Evolutionary conservation across 371 early-diverging fungal species (phyloP), one percentile per base, ranked within the genome.

Genomic region (Mucor saturninus): DNA sequence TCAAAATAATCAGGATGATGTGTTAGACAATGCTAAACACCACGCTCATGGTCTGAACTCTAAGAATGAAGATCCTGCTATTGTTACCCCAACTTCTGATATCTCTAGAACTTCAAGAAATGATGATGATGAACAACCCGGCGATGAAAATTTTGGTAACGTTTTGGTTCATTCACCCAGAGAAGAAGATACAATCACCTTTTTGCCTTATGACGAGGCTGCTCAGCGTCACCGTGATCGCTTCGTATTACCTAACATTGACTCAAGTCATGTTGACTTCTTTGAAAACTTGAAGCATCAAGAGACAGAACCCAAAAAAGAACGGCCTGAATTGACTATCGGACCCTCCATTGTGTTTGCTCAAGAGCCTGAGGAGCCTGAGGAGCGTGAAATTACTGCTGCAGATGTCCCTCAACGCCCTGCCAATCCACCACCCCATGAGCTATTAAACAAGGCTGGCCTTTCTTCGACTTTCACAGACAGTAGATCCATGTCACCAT

Each of bases 391-490:
- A 42, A 38, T 26, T n/a, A 31, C 28, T 38, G 39, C 14, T 0
- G 26, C 55, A 32, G 63, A 62, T 53, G 59, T 65, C 11, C 76
- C 73, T 14, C 51, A 57, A 35, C 66, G 73, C 40, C 76, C 73
- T 32, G 54, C 66, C 0, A 76, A 68, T 37, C 73, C 68, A 43
- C 73, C 73, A 13, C 73, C 76, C 26, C 53, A 62, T 4, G 62
- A 56, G 15, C 35, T 73, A 14, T 55, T 76, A 7, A 43, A 43
- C 21, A 61, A 58, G 48, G 72, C 60, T 43, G 52, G 60, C 49
- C 50, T 39, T 26, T 56, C 64, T 46, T 28, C 35, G 6, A 14
- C 54, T 1, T 53, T 67, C 55, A 63, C 49, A 46, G 59, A 63
- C n/a, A 46, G 29, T 14, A 53, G 64, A 38, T 58, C 64, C n/a